These are phyloP conservation scores for Colletotrichum plurivorum DNA, from an alignment of 2,329 filamentous ascomycete genomes.

Conservation along the genomic window DNA sequence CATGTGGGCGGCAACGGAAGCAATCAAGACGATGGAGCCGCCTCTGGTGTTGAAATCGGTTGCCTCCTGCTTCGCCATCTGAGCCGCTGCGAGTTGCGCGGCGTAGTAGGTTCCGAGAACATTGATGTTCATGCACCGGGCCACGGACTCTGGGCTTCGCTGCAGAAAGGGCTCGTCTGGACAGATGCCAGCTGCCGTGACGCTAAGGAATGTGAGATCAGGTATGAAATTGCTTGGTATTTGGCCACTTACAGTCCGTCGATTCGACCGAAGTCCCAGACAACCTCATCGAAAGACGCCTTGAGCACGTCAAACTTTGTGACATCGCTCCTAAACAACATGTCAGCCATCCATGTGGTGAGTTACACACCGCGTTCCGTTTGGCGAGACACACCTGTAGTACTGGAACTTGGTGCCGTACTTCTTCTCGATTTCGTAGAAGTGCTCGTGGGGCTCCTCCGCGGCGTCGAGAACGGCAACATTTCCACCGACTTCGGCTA, in stretches of 20 bases:
- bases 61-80: conserved; percentile 51
- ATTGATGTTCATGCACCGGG: conserved; percentile 47
- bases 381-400: conserved; percentile 26
- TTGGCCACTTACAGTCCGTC: conserved; percentile 41
- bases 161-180: conserved; percentile 48
- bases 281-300: conserved; percentile 42
- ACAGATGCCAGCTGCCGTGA: conserved; percentile 48
- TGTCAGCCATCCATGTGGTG: too few species aligned
- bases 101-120: conserved; percentile 52
- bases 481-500: neutral
- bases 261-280: conserved; percentile 42
- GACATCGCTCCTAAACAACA: conserved; percentile 36
- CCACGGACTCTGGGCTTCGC: conserved; percentile 44
- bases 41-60: conserved; percentile 43
- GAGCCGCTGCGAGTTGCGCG: conserved; percentile 51
- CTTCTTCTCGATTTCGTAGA: conserved; percentile 37
- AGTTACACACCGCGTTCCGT: too few species aligned
- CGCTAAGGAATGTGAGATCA: conserved; percentile 30
- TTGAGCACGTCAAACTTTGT: conserved; percentile 41
- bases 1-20: conserved; percentile 49
- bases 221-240: neutral
- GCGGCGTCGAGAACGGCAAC: conserved; percentile 37
- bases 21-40: conserved; percentile 51
- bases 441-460: conserved; percentile 40
- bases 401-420: conserved; percentile 36